Conservation (phyloP, 805 yeast species). For the Hanseniaspora singularis region DNA sequence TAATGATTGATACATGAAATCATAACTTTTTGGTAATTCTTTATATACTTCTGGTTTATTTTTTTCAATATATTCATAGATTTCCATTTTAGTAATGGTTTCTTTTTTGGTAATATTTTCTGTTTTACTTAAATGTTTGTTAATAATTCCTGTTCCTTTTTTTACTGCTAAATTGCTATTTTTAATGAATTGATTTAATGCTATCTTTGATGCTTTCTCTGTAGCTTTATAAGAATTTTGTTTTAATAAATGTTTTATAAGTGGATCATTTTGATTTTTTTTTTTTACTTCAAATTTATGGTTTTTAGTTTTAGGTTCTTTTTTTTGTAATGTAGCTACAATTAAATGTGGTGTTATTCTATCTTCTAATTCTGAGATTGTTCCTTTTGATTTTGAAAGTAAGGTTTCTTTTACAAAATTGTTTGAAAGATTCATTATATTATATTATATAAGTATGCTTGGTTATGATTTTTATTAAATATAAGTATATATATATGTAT, state of each 20-base stretch:
- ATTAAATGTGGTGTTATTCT: constrained; percentile 26
- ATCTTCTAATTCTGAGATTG: constrained; percentile 20
- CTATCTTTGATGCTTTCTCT: constrained; percentile 26
- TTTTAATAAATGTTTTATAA: constrained; percentile 12
- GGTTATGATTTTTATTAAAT: neutral
- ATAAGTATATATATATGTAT: no score
- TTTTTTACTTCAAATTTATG: constrained; percentile 9
- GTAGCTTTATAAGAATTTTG: constrained; percentile 23
- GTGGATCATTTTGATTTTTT: constrained; percentile 16
- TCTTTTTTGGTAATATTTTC: constrained; percentile 12
- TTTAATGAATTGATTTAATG: constrained; percentile 19
- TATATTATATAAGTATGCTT: neutral
- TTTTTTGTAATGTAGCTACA: constrained; percentile 27
- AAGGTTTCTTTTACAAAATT: neutral
- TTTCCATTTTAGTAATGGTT: constrained; percentile 18
- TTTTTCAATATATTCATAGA: constrained; percentile 22
- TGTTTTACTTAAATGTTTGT: constrained; percentile 12
- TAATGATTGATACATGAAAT: constrained; percentile 30
- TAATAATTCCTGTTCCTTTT: constrained; percentile 22
- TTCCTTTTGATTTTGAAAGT: constrained; percentile 7
- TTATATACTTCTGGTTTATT: constrained; percentile 19
- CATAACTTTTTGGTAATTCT: constrained; percentile 35
- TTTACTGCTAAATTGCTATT: constrained; percentile 23
- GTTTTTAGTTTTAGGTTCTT: constrained; percentile 16
- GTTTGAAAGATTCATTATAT: constrained; percentile 2